Conservation (phyloP, 768 basidiomycete species). For the Boletus sp. region DNA sequence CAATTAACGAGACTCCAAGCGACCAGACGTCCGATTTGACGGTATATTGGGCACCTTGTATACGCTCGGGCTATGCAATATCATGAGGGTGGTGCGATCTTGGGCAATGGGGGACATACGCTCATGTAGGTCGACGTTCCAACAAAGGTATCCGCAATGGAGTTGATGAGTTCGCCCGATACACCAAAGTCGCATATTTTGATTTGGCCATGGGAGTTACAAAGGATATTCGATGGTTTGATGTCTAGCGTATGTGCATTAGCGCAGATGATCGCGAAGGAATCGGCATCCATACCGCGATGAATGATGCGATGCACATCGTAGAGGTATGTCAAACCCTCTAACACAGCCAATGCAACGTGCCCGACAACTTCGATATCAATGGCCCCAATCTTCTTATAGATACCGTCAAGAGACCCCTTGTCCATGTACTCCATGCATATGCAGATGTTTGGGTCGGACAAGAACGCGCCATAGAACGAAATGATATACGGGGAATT, state of each 20-base stretch:
- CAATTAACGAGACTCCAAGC: slow-evolving; percentile 93
- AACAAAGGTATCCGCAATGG: slow-evolving; percentile 98
- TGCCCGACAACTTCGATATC: slow-evolving; percentile 90
- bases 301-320: slow-evolving; percentile 98
- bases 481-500: slow-evolving; percentile 91
- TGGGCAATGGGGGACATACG: slow-evolving; percentile 48
- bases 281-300: slow-evolving; percentile 65
- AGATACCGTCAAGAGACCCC: slow-evolving; percentile 90
- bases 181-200: slow-evolving; percentile 99
- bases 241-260: slow-evolving; percentile 62
- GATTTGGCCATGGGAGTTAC: slow-evolving; percentile 92
- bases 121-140: slow-evolving; percentile 99
- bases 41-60: slow-evolving; percentile 97
- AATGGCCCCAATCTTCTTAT: slow-evolving; percentile 93
- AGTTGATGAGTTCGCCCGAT: slow-evolving; percentile 97
- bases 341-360: slow-evolving; percentile 92
- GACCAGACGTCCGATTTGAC: slow-evolving; percentile 99
- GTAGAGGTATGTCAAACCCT: slow-evolving; percentile 95
- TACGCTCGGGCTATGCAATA: slow-evolving; percentile 84
- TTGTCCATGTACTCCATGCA: slow-evolving; percentile 99
- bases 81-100: slow-evolving; percentile 14
- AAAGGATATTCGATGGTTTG: slow-evolving; percentile 97
- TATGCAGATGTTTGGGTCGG: slow-evolving; percentile 98
- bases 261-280: slow-evolving; percentile 4
- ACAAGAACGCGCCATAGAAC: slow-evolving; percentile 95